Evolutionary conservation across 1,284 basidiomycete species (phyloP).

Genomic region (Athelia psychrophila): DNA sequence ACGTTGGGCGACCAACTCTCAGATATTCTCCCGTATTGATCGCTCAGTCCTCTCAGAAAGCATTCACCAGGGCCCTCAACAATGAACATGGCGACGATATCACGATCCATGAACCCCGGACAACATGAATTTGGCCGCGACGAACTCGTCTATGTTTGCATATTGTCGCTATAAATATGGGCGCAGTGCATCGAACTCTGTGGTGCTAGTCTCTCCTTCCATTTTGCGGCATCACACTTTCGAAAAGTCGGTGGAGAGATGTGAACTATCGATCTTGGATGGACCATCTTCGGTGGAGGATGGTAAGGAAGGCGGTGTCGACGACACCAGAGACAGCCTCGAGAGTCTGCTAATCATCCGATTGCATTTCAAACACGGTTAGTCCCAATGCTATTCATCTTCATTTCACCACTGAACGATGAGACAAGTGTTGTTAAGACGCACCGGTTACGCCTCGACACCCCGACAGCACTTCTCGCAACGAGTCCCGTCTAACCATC

Average conservation of each 20-base stretch:
- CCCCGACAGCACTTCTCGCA: slow-evolving; percentile 55
- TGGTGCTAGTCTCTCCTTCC: slow-evolving; percentile 62
- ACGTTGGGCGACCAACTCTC: slow-evolving; percentile 31
- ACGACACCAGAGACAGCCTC: slow-evolving; percentile 56
- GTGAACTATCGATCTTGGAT: slow-evolving; percentile 68
- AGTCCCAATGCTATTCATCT: slow-evolving; percentile 8
- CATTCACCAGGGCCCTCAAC: slow-evolving; percentile 65
- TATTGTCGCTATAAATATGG: slow-evolving; percentile 76
- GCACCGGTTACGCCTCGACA: slow-evolving; percentile 62
- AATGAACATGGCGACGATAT: slow-evolving; percentile 82
- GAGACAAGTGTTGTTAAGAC: slow-evolving; percentile 72
- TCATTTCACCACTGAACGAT: too few relatives aligned
- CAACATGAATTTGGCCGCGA: slow-evolving; percentile 68
- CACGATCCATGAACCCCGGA: slow-evolving; percentile 58
- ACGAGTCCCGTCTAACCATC: slow-evolving; percentile 67
- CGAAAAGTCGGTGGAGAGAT: slow-evolving; percentile 73
- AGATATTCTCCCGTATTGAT: slow-evolving; percentile 8
- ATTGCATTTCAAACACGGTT: slow-evolving; percentile 79
- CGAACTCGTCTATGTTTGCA: slow-evolving; percentile 75
- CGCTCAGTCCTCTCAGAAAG: slow-evolving; percentile 28
- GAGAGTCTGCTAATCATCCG: slow-evolving; percentile 71
- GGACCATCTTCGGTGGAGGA: slow-evolving; percentile 27
- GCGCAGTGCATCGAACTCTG: slow-evolving; percentile 62
- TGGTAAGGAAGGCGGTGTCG: slow-evolving; percentile 27
- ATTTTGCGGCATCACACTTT: slow-evolving; percentile 70